Evolutionary conservation across 345 rosid species (phyloP).

Genomic region (Brassica rapa): DNA sequence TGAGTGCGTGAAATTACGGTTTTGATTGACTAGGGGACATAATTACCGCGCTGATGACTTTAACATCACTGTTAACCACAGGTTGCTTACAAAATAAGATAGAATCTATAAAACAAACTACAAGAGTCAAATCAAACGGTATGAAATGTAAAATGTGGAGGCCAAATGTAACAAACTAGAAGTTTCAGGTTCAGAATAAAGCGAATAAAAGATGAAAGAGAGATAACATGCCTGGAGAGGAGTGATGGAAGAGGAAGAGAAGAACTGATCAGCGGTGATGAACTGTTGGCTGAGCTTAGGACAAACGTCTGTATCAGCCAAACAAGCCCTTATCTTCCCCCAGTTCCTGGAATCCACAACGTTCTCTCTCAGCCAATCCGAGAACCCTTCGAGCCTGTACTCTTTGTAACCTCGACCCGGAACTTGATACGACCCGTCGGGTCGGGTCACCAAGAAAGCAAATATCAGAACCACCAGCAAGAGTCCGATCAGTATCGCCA

Average conservation of each 20-base stretch:
- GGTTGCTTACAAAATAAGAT: neutral
- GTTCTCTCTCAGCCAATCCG: slow-evolving; percentile 67
- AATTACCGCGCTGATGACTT: neutral
- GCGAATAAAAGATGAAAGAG: neutral
- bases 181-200: neutral
- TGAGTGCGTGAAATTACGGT: neutral
- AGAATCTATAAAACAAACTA: neutral
- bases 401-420: slow-evolving; percentile 70
- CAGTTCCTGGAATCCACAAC: slow-evolving; percentile 62
- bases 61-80: neutral
- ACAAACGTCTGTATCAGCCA: slow-evolving; percentile 66
- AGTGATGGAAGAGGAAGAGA: slow-evolving; percentile 50
- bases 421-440: slow-evolving; percentile 64
- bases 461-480: slow-evolving; percentile 67
- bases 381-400: slow-evolving; percentile 69
- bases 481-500: slow-evolving; percentile 79
- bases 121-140: neutral
- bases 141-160: neutral
- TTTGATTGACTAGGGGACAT: slow-evolving; percentile 2
- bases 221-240: slow-evolving; percentile 69
- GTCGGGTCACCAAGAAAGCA: slow-evolving; percentile 79
- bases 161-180: slow-evolving; percentile 7
- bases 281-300: slow-evolving; percentile 58
- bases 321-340: slow-evolving; percentile 66
- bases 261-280: slow-evolving; percentile 76